These are phyloP conservation scores for Schizochytrium sp. DNA, from an alignment of 108 stramenopile species.

Conservation along the genomic window DNA sequence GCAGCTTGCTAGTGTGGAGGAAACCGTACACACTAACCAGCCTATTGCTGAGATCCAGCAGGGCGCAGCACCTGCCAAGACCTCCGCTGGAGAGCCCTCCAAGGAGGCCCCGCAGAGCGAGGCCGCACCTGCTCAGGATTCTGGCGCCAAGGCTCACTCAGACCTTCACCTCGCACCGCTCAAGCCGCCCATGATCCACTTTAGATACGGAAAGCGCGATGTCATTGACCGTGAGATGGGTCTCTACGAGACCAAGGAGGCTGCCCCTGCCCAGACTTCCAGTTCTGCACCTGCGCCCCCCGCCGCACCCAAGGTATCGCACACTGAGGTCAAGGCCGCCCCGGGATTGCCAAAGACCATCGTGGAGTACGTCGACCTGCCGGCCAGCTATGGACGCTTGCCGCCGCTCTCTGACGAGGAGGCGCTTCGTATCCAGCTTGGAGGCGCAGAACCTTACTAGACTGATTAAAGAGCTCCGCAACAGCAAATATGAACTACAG, in stretches of 20 bases:
- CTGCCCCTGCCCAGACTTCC: neutral
- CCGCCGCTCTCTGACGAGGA: conserved; percentile 51
- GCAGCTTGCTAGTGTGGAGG: conserved; percentile 90
- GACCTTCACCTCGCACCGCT: conserved; percentile 28
- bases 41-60: conserved; percentile 11
- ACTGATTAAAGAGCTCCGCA: too few species aligned
- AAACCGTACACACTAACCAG: conserved; percentile 84
- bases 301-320: neutral
- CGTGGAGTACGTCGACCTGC: conserved; percentile 20
- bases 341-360: conserved; percentile 30
- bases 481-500: too few species aligned
- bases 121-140: neutral
- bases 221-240: conserved; percentile 17
- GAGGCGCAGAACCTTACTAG: conserved; percentile 38
- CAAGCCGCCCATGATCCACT: conserved; percentile 27
- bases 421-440: conserved; percentile 48
- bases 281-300: neutral
- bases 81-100: neutral
- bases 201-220: conserved; percentile 53
- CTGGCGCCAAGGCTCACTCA: neutral
- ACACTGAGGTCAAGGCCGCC: neutral
- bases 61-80: neutral
- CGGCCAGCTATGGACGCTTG: conserved; percentile 21
- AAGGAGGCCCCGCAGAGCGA: neutral
- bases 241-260: neutral